These are phyloP conservation scores for Pterocarpus santalinus DNA, from an alignment of 306 rosid genomes.

Conservation along the genomic window DNA sequence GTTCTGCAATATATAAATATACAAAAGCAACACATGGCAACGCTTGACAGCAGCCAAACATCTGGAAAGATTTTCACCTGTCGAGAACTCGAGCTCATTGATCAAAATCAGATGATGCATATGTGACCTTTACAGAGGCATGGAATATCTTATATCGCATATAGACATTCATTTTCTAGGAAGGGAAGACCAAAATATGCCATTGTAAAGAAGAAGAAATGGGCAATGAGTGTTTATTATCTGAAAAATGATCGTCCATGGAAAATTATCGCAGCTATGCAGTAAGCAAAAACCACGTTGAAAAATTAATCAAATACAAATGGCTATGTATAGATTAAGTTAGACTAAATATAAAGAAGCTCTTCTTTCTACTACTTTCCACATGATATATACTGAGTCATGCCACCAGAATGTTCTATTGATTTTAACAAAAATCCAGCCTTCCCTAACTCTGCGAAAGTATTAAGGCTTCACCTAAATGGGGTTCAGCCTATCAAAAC, in stretches of 20 bases:
- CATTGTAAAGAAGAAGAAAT: not conserved
- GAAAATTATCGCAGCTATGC: not conserved
- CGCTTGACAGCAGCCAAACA: not conserved
- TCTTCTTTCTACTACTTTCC: constrained; percentile 15
- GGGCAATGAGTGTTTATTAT: constrained; percentile 4
- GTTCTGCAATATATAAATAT: not conserved
- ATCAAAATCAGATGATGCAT: constrained; percentile 17
- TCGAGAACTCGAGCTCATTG: constrained; percentile 27
- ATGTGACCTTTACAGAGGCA: constrained; percentile 5
- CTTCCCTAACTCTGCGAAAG: constrained; percentile 1
- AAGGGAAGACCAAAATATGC: constrained; percentile 9
- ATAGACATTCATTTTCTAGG: constrained; percentile 12
- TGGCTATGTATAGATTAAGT: not conserved
- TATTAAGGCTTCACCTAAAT: constrained; percentile 11
- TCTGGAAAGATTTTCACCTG: not conserved
- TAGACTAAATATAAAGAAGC: not conserved
- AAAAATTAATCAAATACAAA: not conserved
- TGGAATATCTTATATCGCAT: not conserved
- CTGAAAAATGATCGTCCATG: not conserved
- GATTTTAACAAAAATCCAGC: not conserved
- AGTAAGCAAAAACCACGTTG: not conserved
- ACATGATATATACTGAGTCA: not conserved
- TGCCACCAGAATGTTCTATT: not conserved
- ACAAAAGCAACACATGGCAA: constrained; percentile 2
- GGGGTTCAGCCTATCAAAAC: not conserved